phyloP scores from a whole-genome alignment of 192 early-diverging fungal genomes.

The Haplosporangium gracile region DNA sequence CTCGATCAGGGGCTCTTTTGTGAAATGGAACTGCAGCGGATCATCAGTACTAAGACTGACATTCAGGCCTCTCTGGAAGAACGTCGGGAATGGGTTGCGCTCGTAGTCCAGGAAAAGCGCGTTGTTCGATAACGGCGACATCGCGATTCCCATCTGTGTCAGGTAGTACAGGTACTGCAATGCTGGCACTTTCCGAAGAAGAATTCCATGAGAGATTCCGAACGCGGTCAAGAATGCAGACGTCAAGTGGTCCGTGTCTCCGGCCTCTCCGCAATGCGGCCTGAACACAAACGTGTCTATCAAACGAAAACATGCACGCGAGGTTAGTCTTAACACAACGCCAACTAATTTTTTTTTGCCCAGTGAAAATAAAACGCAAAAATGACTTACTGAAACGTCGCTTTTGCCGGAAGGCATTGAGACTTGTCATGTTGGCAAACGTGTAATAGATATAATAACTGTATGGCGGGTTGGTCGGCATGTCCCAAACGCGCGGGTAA shows the following conservation, averaged over 20 bases:
- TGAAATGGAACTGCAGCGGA: slow-evolving; percentile 97
- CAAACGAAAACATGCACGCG: not conserved
- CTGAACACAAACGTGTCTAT: slow-evolving; percentile 92
- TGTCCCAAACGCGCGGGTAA: slow-evolving; percentile 70
- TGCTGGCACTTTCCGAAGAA: slow-evolving; percentile 93
- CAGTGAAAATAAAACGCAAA: not conserved
- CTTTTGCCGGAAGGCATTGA: slow-evolving; percentile 83
- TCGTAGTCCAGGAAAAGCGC: slow-evolving; percentile 95
- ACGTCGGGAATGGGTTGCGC: slow-evolving; percentile 90
- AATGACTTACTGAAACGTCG: slow-evolving; percentile 79
- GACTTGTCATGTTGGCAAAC: slow-evolving; percentile 85
- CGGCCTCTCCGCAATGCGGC: slow-evolving; percentile 96
- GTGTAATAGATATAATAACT: slow-evolving; percentile 94
- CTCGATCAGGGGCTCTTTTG: slow-evolving; percentile 96
- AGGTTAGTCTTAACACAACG: not conserved
- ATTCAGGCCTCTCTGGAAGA: slow-evolving; percentile 95
- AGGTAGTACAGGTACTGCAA: slow-evolving; percentile 96
- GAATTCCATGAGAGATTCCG: slow-evolving; percentile 93
- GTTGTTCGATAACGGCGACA: slow-evolving; percentile 98
- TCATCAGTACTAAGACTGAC: slow-evolving; percentile 96
- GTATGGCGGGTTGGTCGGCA: slow-evolving; percentile 87
- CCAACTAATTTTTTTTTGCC: no score
- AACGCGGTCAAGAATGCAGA: slow-evolving; percentile 89
- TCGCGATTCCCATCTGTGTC: slow-evolving; percentile 95
- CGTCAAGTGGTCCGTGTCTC: slow-evolving; percentile 94